Conservation (phyloP, 1,284 basidiomycete species). For the Apiotrichum veenhuisii region DNA sequence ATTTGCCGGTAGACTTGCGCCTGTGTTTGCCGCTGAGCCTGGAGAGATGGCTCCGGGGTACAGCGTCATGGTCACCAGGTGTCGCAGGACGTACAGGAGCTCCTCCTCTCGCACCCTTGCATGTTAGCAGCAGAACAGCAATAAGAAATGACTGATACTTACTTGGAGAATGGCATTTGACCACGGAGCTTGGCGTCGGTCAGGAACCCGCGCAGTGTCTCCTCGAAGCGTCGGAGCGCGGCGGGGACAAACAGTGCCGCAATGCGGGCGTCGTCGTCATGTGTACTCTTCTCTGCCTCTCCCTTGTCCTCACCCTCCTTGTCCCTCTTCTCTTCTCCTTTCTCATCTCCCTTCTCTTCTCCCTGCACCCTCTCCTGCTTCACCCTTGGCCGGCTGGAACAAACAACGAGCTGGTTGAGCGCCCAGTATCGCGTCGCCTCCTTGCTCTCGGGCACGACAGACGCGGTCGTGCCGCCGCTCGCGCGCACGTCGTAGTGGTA, state of each 20-base stretch:
- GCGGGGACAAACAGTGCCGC: conserved; percentile 29
- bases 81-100: conserved; percentile 73
- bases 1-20: conserved; percentile 27
- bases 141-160: conserved; percentile 16
- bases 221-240: conserved; percentile 68
- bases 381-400: neutral
- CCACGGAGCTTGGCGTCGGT: conserved; percentile 79
- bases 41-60: conserved; percentile 60
- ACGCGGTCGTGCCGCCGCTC: conserved; percentile 33
- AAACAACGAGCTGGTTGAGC: conserved; percentile 73
- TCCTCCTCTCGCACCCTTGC: conserved; percentile 81
- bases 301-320: neutral
- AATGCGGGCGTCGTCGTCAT: neutral
- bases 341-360: neutral
- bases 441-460: conserved; percentile 56
- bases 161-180: conserved; percentile 78
- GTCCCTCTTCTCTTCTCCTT: neutral
- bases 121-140: neutral
- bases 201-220: conserved; percentile 66
- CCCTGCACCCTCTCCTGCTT: neutral
- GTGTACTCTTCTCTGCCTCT: too few relatives aligned
- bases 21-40: neutral
- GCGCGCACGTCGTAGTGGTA: conserved; percentile 50
- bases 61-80: conserved; percentile 64
- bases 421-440: conserved; percentile 93